phyloP scores from a whole-genome alignment of 306 rosid genomes.

The Vigna mungo region DNA sequence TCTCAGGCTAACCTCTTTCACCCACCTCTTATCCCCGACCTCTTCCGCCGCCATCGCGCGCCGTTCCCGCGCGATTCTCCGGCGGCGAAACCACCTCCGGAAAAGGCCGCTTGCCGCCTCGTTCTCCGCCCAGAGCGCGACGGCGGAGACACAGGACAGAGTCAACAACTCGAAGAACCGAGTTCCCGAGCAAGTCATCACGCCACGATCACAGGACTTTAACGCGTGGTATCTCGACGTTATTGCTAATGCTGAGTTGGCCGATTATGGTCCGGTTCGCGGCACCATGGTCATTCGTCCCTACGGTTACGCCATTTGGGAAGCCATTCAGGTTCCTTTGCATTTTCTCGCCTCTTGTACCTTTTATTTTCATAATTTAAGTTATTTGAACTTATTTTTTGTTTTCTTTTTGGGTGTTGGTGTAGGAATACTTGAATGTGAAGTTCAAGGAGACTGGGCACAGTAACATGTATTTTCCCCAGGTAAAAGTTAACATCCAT shows the following conservation, averaged over 20 bases:
- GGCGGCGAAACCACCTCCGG: constrained; percentile 43
- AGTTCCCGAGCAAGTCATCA: constrained; percentile 68
- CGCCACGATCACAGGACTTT: constrained; percentile 92
- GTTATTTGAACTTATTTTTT: not conserved
- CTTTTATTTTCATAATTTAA: not conserved
- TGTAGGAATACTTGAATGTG: constrained; percentile 85
- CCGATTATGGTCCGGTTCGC: constrained; percentile 98
- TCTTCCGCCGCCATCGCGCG: constrained; percentile 44
- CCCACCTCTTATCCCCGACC: constrained; percentile 65
- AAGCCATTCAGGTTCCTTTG: constrained; percentile 80
- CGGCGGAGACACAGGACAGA: constrained; percentile 56
- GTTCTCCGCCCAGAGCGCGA: constrained; percentile 59
- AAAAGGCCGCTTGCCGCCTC: constrained; percentile 39
- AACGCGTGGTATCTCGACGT: constrained; percentile 94
- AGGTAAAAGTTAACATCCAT: constrained; percentile 53
- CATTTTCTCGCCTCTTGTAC: not conserved
- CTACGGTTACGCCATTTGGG: constrained; percentile 97
- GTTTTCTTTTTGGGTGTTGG: not conserved
- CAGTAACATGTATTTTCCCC: constrained; percentile 96
- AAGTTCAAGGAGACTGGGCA: constrained; percentile 98
- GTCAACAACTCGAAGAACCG: constrained; percentile 62
- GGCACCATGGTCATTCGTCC: constrained; percentile 99
- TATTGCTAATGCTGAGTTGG: constrained; percentile 88
- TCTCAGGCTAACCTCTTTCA: constrained; percentile 71
- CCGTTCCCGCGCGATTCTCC: constrained; percentile 46